A percentile compares a stretch with the other conserved stretches of the same genome.
These are phyloP conservation scores for Zalerion maritima DNA, from an alignment of 495 filamentous ascomycete genomes.

Conservation along the genomic window DNA sequence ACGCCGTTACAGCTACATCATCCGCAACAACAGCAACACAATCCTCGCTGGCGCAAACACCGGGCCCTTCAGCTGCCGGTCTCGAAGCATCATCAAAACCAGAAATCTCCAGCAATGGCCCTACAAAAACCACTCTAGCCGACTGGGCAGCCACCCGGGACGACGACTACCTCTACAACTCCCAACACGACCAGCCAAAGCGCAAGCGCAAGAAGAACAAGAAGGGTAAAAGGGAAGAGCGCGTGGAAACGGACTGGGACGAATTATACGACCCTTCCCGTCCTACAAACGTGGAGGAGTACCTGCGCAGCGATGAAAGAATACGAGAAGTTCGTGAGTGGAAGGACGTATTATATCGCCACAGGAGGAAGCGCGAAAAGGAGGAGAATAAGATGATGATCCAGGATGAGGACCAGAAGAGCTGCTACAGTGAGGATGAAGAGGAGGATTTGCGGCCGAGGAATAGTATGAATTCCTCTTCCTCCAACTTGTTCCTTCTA, in stretches of 20 bases:
- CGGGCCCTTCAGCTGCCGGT: slow-evolving; percentile 10
- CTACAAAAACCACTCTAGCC: slow-evolving; percentile 56
- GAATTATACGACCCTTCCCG: slow-evolving; percentile 78
- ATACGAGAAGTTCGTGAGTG: slow-evolving; percentile 69
- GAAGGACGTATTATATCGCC: slow-evolving; percentile 73
- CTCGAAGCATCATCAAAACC: slow-evolving; percentile 8
- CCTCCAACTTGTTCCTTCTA: neutral
- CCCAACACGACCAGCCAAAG: slow-evolving; percentile 49
- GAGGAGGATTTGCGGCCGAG: slow-evolving; percentile 35
- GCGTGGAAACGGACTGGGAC: slow-evolving; percentile 67
- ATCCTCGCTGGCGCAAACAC: slow-evolving; percentile 5
- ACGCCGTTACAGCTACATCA: slow-evolving; percentile 2
- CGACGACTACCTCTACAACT: slow-evolving; percentile 42
- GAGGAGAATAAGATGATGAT: too few relatives aligned
- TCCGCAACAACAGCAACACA: slow-evolving; percentile 2
- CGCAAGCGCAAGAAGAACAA: slow-evolving; percentile 74
- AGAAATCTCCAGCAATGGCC: slow-evolving; percentile 9
- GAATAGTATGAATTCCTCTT: slow-evolving; percentile 31
- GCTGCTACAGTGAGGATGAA: slow-evolving; percentile 37
- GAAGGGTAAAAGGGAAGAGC: slow-evolving; percentile 52
- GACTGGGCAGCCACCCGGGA: slow-evolving; percentile 66
- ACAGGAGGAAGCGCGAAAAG: slow-evolving; percentile 46
- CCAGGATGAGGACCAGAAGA: slow-evolving; percentile 19
- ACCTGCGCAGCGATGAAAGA: slow-evolving; percentile 73
- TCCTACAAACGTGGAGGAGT: slow-evolving; percentile 79